phyloP scores from a whole-genome alignment of 768 basidiomycete species.

The Stropharia rugosoannulata region DNA sequence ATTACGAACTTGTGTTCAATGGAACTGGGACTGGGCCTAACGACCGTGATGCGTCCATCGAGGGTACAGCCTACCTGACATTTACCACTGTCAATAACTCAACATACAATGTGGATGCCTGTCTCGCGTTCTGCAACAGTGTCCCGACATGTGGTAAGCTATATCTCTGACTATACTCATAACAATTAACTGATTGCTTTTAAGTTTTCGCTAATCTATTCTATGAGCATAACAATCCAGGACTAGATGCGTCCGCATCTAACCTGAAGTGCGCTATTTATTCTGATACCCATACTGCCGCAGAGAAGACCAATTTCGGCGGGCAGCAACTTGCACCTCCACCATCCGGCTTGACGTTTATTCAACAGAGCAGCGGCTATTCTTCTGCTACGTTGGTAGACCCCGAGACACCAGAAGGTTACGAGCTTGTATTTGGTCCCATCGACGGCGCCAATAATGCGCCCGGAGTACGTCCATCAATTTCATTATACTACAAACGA shows the following conservation, averaged over 20 bases:
- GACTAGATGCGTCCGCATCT: background rate
- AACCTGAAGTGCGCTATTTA: background rate
- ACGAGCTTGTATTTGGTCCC: slow-evolving; percentile 6
- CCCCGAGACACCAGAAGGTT: slow-evolving; percentile 1
- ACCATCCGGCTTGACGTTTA: background rate
- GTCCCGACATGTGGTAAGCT: background rate
- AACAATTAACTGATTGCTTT: background rate
- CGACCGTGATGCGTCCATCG: slow-evolving; percentile 4
- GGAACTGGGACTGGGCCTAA: slow-evolving; percentile 1
- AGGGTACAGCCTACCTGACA: slow-evolving; percentile 2
- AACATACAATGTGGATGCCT: slow-evolving; percentile 7
- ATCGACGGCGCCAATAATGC: slow-evolving; percentile 3
- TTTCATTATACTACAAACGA: background rate
- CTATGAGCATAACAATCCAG: background rate
- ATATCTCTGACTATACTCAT: too few species aligned
- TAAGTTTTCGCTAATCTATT: slow-evolving; percentile 1
- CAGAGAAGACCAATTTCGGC: background rate
- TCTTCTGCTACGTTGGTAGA: background rate
- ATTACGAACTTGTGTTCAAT: slow-evolving; percentile 2
- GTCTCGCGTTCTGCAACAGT: background rate
- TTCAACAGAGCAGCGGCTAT: slow-evolving; percentile 1
- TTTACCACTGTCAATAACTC: slow-evolving; percentile 9
- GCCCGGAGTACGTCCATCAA: background rate
- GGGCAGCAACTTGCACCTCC: background rate
- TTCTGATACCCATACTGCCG: background rate